Percentiles rank a stretch among this genome's conserved stretches.
phyloP scores from a whole-genome alignment of 2,329 filamentous ascomycete species.

The Scytalidium sp. region DNA sequence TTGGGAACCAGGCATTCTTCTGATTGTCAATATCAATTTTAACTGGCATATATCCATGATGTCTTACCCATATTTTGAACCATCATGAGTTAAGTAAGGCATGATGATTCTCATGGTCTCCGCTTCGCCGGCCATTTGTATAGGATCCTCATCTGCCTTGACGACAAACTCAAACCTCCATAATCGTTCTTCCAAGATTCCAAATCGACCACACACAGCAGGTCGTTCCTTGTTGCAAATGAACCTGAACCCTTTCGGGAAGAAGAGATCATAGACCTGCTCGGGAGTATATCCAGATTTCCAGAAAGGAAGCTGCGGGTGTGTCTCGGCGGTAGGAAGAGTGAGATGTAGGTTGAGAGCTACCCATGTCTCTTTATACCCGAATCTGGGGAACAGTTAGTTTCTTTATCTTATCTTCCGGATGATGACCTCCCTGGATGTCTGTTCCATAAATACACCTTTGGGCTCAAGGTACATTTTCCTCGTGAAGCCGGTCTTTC shows the following conservation, averaged over 20 bases:
- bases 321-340: slow-evolving; percentile 40
- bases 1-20: no score
- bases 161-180: slow-evolving; percentile 40
- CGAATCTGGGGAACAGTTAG: slow-evolving; percentile 8
- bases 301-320: slow-evolving; percentile 48
- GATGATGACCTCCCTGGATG: slow-evolving; percentile 9
- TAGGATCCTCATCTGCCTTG: slow-evolving; percentile 24
- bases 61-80: slow-evolving; percentile 11
- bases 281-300: slow-evolving; percentile 40
- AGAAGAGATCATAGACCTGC: slow-evolving; percentile 45
- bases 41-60: no score
- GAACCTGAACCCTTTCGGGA: slow-evolving; percentile 41
- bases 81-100: slow-evolving; percentile 25
- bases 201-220: slow-evolving; percentile 42
- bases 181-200: slow-evolving; percentile 34
- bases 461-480: slow-evolving; percentile 18
- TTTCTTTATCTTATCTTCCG: no score
- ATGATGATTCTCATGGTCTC: slow-evolving; percentile 21
- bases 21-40: no score
- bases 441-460: slow-evolving; percentile 34
- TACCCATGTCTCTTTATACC: slow-evolving; percentile 38
- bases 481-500: slow-evolving; percentile 12
- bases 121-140: slow-evolving; percentile 23
- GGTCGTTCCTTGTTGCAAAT: slow-evolving; percentile 38
- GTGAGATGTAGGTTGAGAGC: slow-evolving; percentile 43